Evolutionary conservation across 805 yeast genomes (phyloP).

Genomic region (Kodamaea kakaduensis): DNA sequence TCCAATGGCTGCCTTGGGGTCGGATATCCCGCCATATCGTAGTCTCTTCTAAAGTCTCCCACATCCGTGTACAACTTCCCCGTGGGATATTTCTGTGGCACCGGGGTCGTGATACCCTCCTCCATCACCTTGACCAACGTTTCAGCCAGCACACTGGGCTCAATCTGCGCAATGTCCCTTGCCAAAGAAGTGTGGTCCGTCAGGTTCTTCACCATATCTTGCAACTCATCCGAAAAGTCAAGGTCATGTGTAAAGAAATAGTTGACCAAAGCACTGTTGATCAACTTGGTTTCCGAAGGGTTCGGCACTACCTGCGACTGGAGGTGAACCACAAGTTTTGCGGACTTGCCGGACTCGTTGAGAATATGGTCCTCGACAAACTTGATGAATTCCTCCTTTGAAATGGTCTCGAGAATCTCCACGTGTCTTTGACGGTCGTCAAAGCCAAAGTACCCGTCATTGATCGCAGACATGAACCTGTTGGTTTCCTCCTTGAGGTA

Average conservation of each 20-base stretch:
- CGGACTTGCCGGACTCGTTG: constrained; percentile 14
- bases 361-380: constrained; percentile 48
- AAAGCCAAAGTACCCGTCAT: constrained; percentile 78
- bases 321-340: constrained; percentile 35
- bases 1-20: constrained; percentile 38
- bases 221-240: constrained; percentile 24
- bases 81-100: constrained; percentile 43
- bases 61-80: constrained; percentile 45
- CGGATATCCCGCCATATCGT: constrained; percentile 59
- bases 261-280: constrained; percentile 26
- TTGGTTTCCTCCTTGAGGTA: constrained; percentile 73
- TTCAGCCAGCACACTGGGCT: constrained; percentile 4
- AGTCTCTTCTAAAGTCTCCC: constrained; percentile 53
- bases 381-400: constrained; percentile 53
- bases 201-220: constrained; percentile 13
- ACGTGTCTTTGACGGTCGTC: constrained; percentile 55
- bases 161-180: constrained; percentile 21
- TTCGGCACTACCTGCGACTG: constrained; percentile 45
- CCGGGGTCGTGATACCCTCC: constrained; percentile 20
- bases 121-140: constrained; percentile 15
- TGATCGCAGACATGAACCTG: constrained; percentile 63
- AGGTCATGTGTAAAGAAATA: constrained; percentile 20
- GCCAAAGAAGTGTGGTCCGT: constrained; percentile 10
- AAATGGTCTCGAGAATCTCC: constrained; percentile 46
- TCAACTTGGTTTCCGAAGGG: constrained; percentile 16